Conservation (phyloP, 2,329 filamentous ascomycete genomes). For the Eutypa lata region DNA sequence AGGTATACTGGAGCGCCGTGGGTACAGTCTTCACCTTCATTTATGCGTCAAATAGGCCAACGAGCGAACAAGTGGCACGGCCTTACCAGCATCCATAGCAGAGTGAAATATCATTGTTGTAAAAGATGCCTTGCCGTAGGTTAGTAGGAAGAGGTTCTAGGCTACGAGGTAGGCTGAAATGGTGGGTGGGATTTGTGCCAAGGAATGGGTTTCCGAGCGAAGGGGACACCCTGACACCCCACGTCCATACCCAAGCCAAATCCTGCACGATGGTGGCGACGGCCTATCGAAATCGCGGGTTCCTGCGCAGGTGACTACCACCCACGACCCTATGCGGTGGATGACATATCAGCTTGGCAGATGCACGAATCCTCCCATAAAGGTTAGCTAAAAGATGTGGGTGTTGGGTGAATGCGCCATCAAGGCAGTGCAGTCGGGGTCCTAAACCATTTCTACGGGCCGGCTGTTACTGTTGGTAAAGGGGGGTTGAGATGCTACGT, state of each 20-base stretch:
- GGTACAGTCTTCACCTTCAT: too few species aligned
- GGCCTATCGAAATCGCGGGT: constrained; percentile 31
- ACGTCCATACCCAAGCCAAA: not conserved
- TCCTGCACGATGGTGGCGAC: not conserved
- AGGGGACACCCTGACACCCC: not conserved
- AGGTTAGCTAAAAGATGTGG: constrained; percentile 4
- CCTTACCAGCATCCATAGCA: too few species aligned
- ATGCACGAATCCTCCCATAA: constrained; percentile 9
- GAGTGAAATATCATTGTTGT: too few species aligned
- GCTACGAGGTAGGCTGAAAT: too few species aligned
- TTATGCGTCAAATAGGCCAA: too few species aligned
- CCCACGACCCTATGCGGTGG: constrained; percentile 14
- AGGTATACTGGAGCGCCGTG: too few species aligned
- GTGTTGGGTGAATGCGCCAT: not conserved
- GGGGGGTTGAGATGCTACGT: not conserved
- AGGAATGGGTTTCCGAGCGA: not conserved
- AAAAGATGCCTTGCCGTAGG: too few species aligned
- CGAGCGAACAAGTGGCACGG: too few species aligned
- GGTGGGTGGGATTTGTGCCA: too few species aligned
- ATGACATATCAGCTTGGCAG: constrained; percentile 23
- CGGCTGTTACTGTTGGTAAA: not conserved
- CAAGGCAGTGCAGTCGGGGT: not conserved
- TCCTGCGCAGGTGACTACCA: constrained; percentile 34
- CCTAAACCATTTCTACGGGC: not conserved
- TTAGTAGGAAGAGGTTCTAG: too few species aligned